Base-by-base conservation (phyloP, 257 asterid species). In the Salvia splendens region DNA sequence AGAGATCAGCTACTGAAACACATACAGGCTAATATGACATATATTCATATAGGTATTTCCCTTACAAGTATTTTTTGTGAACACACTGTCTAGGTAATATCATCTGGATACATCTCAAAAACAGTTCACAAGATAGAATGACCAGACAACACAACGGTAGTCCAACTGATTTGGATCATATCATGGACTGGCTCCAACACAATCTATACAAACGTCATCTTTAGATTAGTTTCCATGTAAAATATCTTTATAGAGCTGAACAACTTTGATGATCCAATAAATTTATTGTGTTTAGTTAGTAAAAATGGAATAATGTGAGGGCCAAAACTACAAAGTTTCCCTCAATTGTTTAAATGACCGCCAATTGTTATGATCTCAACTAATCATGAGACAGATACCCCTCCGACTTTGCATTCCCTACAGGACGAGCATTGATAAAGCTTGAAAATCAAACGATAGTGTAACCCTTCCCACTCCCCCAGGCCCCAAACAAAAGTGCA, bases 41-140 rank as follows among this genome's bases (percentile, higher is more conserved):
- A 15, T 17, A 15, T 12, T 47, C 51, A 36, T 33, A 35, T 15
- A 48, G 53, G n/a, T 35, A 35, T 20, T 20, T 28, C 15, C 36
- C 46, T 48, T 57, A 43, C 14, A 40, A 15, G 15, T 53, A 50
- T 40, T 12, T 30, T 24, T 30, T 8, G 9, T 12, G 30, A 52
- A 30, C 33, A 12, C 49, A 16, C 12, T 17, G 33, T 42, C 51
- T 0, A 36, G n/a, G 5, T 28, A 30, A 60, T 60, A 49, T 61
- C 11, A 43, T 41, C 12, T 12, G 16, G 43, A 60, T 16, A 68
- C 67, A 58, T 38, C 46, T 8, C 62, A n/a, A n/a, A n/a, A n/a
- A n/a, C n/a, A 69, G 30, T 59, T 52, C 61, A 6, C 32, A 38
- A 36, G 33, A 54, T 17, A 8, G 43, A 58, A 50, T 40, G 20